Evolutionary conservation across 768 basidiomycete species (phyloP).

Genomic region (Suillus luteus): DNA sequence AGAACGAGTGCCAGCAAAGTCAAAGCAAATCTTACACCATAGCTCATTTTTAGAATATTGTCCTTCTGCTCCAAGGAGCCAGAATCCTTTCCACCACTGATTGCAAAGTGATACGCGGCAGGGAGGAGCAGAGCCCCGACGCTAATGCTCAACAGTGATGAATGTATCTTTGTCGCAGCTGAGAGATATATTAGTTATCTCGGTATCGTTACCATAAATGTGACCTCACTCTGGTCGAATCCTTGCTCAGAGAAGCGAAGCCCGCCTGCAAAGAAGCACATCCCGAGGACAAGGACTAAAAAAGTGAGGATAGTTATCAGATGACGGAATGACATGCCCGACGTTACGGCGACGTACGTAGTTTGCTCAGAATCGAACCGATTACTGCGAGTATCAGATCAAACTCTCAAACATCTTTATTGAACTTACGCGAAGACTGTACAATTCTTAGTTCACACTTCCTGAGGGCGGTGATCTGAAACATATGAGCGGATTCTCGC

Average conservation of each 20-base stretch:
- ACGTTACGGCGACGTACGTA: no score
- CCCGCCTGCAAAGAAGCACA: constrained; percentile 91
- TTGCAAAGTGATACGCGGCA: constrained; percentile 73
- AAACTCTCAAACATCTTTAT: neutral
- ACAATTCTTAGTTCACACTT: constrained; percentile 84
- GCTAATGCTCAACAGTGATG: constrained; percentile 74
- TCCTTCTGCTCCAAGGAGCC: constrained; percentile 35
- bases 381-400: constrained; percentile 51
- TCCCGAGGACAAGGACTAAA: constrained; percentile 77
- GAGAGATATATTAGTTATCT: constrained; percentile 13
- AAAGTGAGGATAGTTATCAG: constrained; percentile 14
- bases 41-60: constrained; percentile 52
- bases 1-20: constrained; percentile 8
- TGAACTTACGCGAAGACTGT: constrained; percentile 68
- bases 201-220: neutral
- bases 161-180: constrained; percentile 70
- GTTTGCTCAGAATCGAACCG: constrained; percentile 81
- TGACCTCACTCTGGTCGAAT: constrained; percentile 64
- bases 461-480: constrained; percentile 72
- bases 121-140: constrained; percentile 80
- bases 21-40: constrained; percentile 41
- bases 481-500: constrained; percentile 3
- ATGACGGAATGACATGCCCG: constrained; percentile 3
- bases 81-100: constrained; percentile 29
- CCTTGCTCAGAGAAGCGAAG: constrained; percentile 78